Conservation (phyloP, 2,329 filamentous ascomycete species). For the Fusarium sp. region DNA sequence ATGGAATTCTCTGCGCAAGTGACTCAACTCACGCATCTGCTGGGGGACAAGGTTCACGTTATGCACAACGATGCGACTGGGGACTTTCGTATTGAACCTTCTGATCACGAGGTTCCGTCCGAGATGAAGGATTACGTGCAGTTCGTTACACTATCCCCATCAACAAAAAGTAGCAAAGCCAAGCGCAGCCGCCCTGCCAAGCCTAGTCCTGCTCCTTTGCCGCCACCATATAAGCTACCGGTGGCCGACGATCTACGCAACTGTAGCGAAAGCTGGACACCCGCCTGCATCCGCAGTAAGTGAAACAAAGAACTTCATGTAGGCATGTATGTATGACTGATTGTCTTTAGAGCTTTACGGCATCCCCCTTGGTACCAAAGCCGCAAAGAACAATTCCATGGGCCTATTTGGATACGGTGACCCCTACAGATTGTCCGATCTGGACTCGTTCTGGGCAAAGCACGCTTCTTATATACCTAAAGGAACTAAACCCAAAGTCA, state of each 20-base stretch:
- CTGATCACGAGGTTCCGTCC: background rate
- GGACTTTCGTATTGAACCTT: background rate
- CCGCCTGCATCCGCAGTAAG: slow-evolving; percentile 11
- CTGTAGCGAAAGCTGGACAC: slow-evolving; percentile 12
- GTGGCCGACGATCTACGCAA: background rate
- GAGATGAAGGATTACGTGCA: background rate
- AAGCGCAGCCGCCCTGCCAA: background rate
- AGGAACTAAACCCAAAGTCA: slow-evolving; percentile 1
- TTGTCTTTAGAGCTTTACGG: background rate
- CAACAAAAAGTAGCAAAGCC: fast-evolving
- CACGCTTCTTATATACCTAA: background rate
- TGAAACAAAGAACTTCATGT: fast-evolving
- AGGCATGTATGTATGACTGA: fast-evolving
- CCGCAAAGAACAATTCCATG: slow-evolving; percentile 1
- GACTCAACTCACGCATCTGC: background rate
- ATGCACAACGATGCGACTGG: background rate
- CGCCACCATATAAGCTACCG: background rate
- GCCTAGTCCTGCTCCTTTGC: background rate
- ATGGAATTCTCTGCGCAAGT: background rate
- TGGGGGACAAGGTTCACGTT: background rate
- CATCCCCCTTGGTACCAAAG: slow-evolving; percentile 1
- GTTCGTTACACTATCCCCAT: background rate
- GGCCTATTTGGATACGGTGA: slow-evolving; percentile 1
- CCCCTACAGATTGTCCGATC: background rate
- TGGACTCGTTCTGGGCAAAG: slow-evolving; percentile 3